phyloP scores from a whole-genome alignment of 2,329 filamentous ascomycete genomes.

The Knufia fluminis region DNA sequence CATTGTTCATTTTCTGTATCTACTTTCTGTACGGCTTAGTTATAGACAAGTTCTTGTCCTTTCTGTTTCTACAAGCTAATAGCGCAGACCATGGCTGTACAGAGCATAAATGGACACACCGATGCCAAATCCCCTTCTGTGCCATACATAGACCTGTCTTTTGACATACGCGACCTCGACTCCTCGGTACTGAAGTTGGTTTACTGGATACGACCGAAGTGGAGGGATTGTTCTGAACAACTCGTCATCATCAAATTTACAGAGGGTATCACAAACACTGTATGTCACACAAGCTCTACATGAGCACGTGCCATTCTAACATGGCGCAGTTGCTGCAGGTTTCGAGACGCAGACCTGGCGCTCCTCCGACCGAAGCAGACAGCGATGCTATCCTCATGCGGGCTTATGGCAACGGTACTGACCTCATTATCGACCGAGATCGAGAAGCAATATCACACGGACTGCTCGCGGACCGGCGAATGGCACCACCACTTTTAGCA shows the following conservation, averaged over 20 bases:
- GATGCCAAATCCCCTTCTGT: constrained; percentile 10
- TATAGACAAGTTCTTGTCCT: not conserved
- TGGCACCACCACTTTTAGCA: constrained; percentile 79
- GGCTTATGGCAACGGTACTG: constrained; percentile 89
- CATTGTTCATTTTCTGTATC: not conserved
- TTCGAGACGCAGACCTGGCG: constrained; percentile 47
- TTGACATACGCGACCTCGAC: constrained; percentile 67
- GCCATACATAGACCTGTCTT: constrained; percentile 59
- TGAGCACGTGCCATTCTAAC: constrained; percentile 23
- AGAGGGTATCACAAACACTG: constrained; percentile 95
- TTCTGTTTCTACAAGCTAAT: not conserved
- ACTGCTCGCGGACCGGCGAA: constrained; percentile 68
- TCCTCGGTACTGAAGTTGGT: constrained; percentile 72
- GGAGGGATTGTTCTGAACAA: constrained; percentile 62
- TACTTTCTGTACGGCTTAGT: not conserved
- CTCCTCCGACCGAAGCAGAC: constrained; percentile 69
- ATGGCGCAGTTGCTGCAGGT: constrained; percentile 42
- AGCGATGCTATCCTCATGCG: constrained; percentile 77
- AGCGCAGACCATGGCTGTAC: not conserved
- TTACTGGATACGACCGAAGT: constrained; percentile 70
- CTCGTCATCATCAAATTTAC: constrained; percentile 87
- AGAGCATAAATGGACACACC: not conserved
- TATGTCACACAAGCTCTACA: constrained; percentile 31
- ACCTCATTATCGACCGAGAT: constrained; percentile 90
- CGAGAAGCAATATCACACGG: constrained; percentile 64